Base-by-base conservation (phyloP, 139 green algal species). In the Prasinococcaceae sp. region DNA sequence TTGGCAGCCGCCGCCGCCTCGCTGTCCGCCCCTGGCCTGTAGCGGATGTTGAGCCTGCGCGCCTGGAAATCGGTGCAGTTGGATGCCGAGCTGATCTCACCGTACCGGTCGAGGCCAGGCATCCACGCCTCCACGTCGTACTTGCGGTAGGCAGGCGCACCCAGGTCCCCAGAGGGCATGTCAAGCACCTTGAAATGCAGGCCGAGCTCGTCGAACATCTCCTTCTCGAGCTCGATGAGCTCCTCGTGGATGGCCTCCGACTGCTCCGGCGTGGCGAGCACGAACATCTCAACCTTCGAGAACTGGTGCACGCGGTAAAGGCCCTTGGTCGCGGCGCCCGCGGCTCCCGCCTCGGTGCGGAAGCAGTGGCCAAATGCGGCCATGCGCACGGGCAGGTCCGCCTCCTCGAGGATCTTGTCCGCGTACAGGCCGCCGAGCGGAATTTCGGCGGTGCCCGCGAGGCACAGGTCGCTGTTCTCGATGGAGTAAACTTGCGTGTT, bases 21-120 rank as follows among this genome's bases (percentile, higher is more conserved):
- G 42, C 12, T 23, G 17, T 30, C 0, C n/a, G 10, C 65, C 24
- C 47, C 51, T 17, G 42, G 51, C 20, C 73, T 63, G 55, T 81
- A 88, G n/a, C 80, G 68, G 36, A 88, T 88, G 70, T 92, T 93
- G 19, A 99, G 72, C 2, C 90, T 64, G 3, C 90, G 61, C n/a
- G 61, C 60, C 73, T 99, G 90, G 70, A 95, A 99, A 65, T 99
- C 90, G 5, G 90, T 99, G 78, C 90, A 99, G 76, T 99, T 99
- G 23, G 80, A 93, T 5, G 90, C 88, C 43, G 73, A 89, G 19
- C 61, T 74, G 26, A 69, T 68, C 60, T 99, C 90, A 17, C 90
- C 90, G 61, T 93, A 99, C 3, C 86, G 64, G 17, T 74, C 57
- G 37, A 97, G 69, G 0, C 92, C 90, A 0, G 90, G 90, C 90